A percentile compares a stretch with the other conserved stretches of the same genome.
phyloP scores from a whole-genome alignment of 176 grass and related monocot species.

The Bothriochloa decipiens region DNA sequence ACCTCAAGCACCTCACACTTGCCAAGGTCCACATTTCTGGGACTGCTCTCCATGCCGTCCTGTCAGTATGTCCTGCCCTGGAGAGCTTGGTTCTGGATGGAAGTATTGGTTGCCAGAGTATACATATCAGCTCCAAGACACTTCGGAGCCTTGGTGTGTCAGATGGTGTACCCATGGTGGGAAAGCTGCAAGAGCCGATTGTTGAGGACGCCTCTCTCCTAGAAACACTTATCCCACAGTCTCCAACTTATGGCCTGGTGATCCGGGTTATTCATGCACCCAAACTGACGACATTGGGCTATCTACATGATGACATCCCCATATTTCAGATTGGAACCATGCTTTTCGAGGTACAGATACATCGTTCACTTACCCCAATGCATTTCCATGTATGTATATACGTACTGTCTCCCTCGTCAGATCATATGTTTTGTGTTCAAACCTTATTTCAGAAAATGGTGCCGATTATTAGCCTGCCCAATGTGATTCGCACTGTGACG shows the following conservation, averaged over 20 bases:
- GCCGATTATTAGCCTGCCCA: not conserved
- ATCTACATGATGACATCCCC: not conserved
- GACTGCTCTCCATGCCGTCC: not conserved
- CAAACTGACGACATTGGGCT: not conserved
- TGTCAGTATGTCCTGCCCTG: not conserved
- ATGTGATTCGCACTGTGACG: not conserved
- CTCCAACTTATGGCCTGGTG: not conserved
- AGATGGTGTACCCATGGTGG: too few species aligned
- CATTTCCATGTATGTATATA: not conserved
- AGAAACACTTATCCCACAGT: not conserved
- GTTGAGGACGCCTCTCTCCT: constrained; percentile 2
- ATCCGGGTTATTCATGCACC: not conserved
- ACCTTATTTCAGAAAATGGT: not conserved
- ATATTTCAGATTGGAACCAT: not conserved
- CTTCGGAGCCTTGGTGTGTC: not conserved
- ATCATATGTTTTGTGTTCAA: not conserved
- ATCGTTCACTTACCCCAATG: not conserved
- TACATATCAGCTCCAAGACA: not conserved
- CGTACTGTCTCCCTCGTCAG: not conserved
- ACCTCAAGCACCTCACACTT: not conserved
- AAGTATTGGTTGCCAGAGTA: not conserved
- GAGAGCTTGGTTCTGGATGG: not conserved
- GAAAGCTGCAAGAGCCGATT: not conserved
- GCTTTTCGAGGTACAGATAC: not conserved
- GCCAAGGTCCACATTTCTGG: not conserved